These are phyloP conservation scores for Fusarium palustre DNA, from an alignment of 2,329 filamentous ascomycete species.

Conservation along the genomic window DNA sequence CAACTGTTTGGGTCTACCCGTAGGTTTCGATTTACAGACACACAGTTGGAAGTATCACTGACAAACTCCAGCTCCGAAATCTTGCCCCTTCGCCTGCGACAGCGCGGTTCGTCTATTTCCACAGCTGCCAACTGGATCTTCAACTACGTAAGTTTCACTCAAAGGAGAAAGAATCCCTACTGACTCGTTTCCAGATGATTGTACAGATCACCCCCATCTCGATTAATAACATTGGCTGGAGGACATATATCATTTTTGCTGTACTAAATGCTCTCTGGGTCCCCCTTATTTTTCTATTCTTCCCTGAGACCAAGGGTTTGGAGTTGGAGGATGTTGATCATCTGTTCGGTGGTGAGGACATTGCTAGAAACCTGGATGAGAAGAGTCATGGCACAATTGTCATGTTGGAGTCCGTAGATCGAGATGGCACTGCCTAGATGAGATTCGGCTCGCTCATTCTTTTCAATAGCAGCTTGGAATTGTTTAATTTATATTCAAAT, in stretches of 20 bases:
- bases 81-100: slow-evolving; percentile 48
- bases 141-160: slow-evolving; percentile 46
- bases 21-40: not conserved
- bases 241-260: slow-evolving; percentile 64
- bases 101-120: slow-evolving; percentile 50
- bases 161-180: fast-evolving
- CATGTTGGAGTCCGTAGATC: slow-evolving; percentile 22
- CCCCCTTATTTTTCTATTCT: slow-evolving; percentile 57
- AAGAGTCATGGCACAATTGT: slow-evolving; percentile 19
- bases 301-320: slow-evolving; percentile 60
- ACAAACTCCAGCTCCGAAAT: slow-evolving; percentile 47
- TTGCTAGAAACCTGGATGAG: slow-evolving; percentile 27
- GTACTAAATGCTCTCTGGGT: slow-evolving; percentile 50
- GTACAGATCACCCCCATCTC: slow-evolving; percentile 41
- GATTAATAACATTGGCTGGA: slow-evolving; percentile 58
- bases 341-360: slow-evolving; percentile 32
- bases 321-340: slow-evolving; percentile 62
- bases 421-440: not conserved
- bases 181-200: slow-evolving; percentile 5
- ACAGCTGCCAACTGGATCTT: slow-evolving; percentile 53
- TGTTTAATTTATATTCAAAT: not conserved
- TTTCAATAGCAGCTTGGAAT: not conserved
- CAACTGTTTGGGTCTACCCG: slow-evolving; percentile 53
- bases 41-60: not conserved
- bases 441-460: not conserved